Evolutionary conservation across 306 rosid species (phyloP).

Genomic region (Sindora glabra): DNA sequence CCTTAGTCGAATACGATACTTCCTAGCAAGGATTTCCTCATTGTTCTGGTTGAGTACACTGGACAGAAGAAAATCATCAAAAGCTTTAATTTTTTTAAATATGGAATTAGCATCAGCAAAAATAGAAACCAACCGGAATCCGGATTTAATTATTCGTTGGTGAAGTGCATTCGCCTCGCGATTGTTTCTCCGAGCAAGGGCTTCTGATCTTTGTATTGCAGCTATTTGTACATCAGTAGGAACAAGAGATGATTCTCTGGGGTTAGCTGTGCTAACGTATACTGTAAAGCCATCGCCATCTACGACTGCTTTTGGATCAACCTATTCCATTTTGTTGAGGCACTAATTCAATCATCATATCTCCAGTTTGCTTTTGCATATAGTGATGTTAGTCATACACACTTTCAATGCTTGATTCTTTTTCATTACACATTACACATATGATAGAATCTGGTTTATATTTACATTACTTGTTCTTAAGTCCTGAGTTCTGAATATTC

Average conservation of each 20-base stretch:
- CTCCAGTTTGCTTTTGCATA: too few species aligned
- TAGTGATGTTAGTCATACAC: too few species aligned
- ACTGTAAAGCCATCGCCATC: slow-evolving; percentile 90
- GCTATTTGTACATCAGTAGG: slow-evolving; percentile 53
- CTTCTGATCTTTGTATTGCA: slow-evolving; percentile 43
- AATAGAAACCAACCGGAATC: slow-evolving; percentile 60
- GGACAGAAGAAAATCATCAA: background rate
- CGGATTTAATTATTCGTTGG: slow-evolving; percentile 52
- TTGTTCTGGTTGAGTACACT: slow-evolving; percentile 51
- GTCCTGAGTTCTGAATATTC: too few species aligned
- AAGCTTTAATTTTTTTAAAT: background rate
- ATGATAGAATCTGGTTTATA: too few species aligned
- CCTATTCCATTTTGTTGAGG: slow-evolving; percentile 22
- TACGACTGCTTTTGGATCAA: slow-evolving; percentile 71
- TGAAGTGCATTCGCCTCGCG: slow-evolving; percentile 62
- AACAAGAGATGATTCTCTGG: slow-evolving; percentile 62
- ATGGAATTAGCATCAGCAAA: background rate
- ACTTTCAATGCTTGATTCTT: too few species aligned
- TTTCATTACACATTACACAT: too few species aligned
- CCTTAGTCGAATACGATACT: slow-evolving; percentile 85
- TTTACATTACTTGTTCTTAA: too few species aligned
- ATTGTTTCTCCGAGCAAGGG: slow-evolving; percentile 41
- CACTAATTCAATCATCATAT: too few species aligned
- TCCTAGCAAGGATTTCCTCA: slow-evolving; percentile 64
- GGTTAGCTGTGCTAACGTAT: slow-evolving; percentile 69